Conservation (phyloP, 2,329 filamentous ascomycete genomes). For the Phaeoacremonium minimum region DNA sequence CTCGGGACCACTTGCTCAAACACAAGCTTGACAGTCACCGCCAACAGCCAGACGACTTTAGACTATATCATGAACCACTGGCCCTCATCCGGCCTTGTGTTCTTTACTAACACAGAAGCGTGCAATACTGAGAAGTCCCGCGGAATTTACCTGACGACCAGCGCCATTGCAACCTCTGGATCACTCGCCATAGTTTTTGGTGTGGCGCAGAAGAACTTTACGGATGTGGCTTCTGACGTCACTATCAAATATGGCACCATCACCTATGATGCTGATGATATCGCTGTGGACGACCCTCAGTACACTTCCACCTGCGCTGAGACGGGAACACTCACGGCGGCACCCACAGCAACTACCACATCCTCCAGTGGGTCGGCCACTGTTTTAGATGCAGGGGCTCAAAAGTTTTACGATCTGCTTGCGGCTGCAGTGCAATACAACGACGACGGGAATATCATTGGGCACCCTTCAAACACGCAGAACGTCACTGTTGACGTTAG, state of each 20-base stretch:
- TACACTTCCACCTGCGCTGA: not conserved
- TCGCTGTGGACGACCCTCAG: no score
- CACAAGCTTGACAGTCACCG: not conserved
- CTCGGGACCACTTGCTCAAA: not conserved
- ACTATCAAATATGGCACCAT: not conserved
- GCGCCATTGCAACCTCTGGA: not conserved
- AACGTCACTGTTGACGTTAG: not conserved
- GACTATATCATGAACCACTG: not conserved
- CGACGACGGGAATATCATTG: conserved; percentile 1
- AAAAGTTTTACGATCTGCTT: not conserved
- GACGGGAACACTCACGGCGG: not conserved
- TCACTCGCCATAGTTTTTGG: not conserved
- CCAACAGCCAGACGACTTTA: no score
- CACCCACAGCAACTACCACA: not conserved
- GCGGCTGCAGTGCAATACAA: not conserved
- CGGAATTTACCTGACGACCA: not conserved
- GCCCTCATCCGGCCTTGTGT: not conserved
- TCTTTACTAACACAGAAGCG: not conserved
- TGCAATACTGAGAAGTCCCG: not conserved
- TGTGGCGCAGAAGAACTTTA: not conserved
- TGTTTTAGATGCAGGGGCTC: not conserved
- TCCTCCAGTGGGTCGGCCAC: no score
- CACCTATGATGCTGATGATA: not conserved
- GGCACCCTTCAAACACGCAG: not conserved
- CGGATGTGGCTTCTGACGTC: not conserved